Percentiles rank a stretch among this genome's conserved stretches.
These are phyloP conservation scores for Spathaspora arborariae DNA, from an alignment of 805 yeast species.

Conservation along the genomic window DNA sequence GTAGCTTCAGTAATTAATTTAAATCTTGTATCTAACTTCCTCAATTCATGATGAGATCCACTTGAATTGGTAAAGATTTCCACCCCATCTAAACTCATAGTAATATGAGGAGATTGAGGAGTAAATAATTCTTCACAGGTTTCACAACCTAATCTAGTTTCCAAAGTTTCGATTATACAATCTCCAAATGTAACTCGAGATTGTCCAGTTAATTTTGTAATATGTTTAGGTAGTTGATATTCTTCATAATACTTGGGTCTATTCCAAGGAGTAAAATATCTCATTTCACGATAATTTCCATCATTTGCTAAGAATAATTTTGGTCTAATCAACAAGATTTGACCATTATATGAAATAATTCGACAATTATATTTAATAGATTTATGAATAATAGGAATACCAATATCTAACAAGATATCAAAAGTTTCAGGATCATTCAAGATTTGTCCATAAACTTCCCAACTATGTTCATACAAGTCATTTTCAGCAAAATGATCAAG, in stretches of 20 bases:
- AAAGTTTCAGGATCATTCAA: constrained; percentile 61
- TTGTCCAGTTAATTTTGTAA: constrained; percentile 67
- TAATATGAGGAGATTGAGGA: constrained; percentile 92
- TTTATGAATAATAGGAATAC: constrained; percentile 90
- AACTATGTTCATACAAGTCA: constrained; percentile 83
- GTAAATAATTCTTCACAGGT: constrained; percentile 98
- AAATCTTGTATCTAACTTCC: constrained; percentile 83
- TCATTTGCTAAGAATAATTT: constrained; percentile 93
- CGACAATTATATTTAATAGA: constrained; percentile 91
- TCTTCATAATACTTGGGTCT: constrained; percentile 73
- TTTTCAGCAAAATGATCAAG: constrained; percentile 90
- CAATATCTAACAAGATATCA: constrained; percentile 83
- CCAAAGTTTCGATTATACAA: constrained; percentile 78
- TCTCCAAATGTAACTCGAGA: constrained; percentile 77
- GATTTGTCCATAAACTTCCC: constrained; percentile 90
- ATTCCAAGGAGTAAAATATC: constrained; percentile 94
- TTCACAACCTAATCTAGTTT: constrained; percentile 93
- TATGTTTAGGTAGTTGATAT: constrained; percentile 65
- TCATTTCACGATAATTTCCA: constrained; percentile 97
- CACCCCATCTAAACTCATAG: constrained; percentile 92
- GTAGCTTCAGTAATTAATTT: constrained; percentile 89
- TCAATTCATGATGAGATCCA: constrained; percentile 95
- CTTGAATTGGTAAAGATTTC: constrained; percentile 94
- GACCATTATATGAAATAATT: constrained; percentile 71
- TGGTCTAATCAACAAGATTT: constrained; percentile 84